Evolutionary conservation across 352 stramenopile genomes (phyloP), one percentile per base, ranked within the genome.

Genomic region (Globisporangium spinosum): DNA sequence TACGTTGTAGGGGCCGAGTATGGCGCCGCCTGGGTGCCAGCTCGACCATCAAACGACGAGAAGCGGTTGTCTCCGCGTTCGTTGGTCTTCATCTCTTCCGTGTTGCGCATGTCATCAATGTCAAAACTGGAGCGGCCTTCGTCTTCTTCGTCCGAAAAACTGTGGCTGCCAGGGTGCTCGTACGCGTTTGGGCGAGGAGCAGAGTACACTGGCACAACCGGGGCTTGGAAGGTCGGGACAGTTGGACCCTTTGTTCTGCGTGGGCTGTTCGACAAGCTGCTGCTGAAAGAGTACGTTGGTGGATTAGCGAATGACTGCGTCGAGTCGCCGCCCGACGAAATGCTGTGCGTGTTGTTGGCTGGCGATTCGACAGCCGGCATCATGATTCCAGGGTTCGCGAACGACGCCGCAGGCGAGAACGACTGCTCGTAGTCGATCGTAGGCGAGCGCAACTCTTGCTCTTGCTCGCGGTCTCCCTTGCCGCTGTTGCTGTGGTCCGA

Each of bases 101-200:
- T 84, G 70, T 86, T 77, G 27, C 85, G 85, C 76, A 91, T 87
- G 71, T 93, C 82, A 53, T 93, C 85, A 57, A 95, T 85, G 68
- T 95, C 85, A 70, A 94, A 95, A 70, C 87, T 95, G 9, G 83
- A 88, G 53, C 87, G 87, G 10, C 78, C 73, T 15, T 74, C 66
- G 1, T 82, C 70, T 1, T 82, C 68, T 6, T 82, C 64, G 29
- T 62, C 73, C 25, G 74, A 71, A 27, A 67, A 63, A 20, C 64
- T 68, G 22, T 68, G 60, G 43, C 59, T 68, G 40, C 59, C 68
- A 29, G 73, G 69, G 38, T 74, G 78, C n/a, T 75, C 71, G 40
- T 71, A 71, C 57, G 70, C 49, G 38, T 59, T 32, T 13, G 40
- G 38, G 7, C 61, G 61, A 25, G 69, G 66, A 22, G 66, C 65